These are phyloP conservation scores for Phytopythium montanum DNA, from an alignment of 352 stramenopile species.

Conservation along the genomic window DNA sequence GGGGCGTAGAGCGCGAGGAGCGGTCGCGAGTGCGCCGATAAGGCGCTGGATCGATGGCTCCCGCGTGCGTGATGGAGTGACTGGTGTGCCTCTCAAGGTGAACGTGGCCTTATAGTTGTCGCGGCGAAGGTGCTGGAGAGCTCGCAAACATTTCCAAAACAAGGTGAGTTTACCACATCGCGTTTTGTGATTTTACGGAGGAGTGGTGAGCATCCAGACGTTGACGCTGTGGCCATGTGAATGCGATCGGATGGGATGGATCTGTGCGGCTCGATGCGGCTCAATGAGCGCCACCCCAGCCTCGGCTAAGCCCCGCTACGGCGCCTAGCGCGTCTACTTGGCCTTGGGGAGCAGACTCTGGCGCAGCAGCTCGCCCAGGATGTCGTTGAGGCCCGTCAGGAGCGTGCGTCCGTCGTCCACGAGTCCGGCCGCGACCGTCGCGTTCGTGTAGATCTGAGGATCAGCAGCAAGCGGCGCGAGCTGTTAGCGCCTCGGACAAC, in stretches of 20 bases:
- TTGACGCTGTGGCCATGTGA: too few relatives aligned
- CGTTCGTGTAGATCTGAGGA: constrained; percentile 98
- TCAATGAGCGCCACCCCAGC: too few relatives aligned
- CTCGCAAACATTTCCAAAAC: background rate
- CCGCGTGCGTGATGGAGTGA: background rate
- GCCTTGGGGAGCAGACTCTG: constrained; percentile 67
- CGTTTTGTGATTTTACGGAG: background rate
- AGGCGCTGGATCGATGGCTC: background rate
- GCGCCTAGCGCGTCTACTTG: constrained; percentile 9
- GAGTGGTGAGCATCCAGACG: too few relatives aligned
- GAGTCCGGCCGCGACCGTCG: constrained; percentile 96
- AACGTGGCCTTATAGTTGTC: background rate
- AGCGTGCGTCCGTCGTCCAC: constrained; percentile 97
- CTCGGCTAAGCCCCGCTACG: too few relatives aligned
- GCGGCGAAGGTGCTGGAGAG: background rate
- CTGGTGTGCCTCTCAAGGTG: background rate
- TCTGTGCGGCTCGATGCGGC: too few relatives aligned
- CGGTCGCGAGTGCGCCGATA: background rate
- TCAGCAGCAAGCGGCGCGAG: constrained; percentile 13
- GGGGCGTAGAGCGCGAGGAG: background rate
- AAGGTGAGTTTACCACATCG: background rate
- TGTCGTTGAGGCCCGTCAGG: constrained; percentile 95
- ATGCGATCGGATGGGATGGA: too few relatives aligned
- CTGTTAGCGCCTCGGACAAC: background rate
- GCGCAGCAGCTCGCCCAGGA: constrained; percentile 87